Conservation (phyloP, 768 basidiomycete species). For the Phlegmacium glaucopus region DNA sequence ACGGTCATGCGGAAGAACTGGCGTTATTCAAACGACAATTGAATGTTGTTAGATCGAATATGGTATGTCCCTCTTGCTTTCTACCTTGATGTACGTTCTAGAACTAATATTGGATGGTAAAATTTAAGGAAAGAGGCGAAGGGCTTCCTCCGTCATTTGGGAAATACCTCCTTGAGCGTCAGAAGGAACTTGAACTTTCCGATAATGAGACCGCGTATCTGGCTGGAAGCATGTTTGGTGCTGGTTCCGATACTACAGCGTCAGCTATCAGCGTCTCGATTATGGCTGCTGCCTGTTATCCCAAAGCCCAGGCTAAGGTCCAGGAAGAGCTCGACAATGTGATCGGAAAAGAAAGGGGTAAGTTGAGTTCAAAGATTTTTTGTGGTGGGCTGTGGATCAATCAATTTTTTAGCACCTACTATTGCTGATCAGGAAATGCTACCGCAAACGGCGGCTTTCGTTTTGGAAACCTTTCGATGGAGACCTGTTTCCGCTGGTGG, state of each 20-base stretch:
- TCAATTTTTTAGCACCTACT: slow-evolving; percentile 29
- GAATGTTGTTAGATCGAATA: slow-evolving; percentile 37
- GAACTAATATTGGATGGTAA: neutral
- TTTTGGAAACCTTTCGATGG: slow-evolving; percentile 50
- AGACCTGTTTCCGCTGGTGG: slow-evolving; percentile 48
- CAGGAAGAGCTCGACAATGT: slow-evolving; percentile 55
- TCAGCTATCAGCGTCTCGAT: slow-evolving; percentile 53
- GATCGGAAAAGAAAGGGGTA: slow-evolving; percentile 43
- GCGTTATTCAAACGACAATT: slow-evolving; percentile 53
- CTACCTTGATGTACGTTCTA: neutral
- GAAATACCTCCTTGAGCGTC: slow-evolving; percentile 54
- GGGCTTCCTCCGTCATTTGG: slow-evolving; percentile 47
- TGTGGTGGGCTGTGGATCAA: neutral
- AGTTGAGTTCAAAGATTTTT: slow-evolving; percentile 1
- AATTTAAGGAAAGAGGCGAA: slow-evolving; percentile 27
- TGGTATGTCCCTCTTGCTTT: slow-evolving; percentile 31
- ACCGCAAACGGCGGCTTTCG: slow-evolving; percentile 46
- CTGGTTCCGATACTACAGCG: slow-evolving; percentile 64
- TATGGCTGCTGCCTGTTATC: slow-evolving; percentile 57
- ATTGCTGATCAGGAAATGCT: slow-evolving; percentile 38
- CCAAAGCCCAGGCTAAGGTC: slow-evolving; percentile 45
- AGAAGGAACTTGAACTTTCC: slow-evolving; percentile 49
- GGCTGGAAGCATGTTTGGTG: slow-evolving; percentile 62
- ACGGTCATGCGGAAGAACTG: slow-evolving; percentile 55
- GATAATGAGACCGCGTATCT: slow-evolving; percentile 60